Conservation (phyloP, 352 stramenopile genomes). For the Phytophthora sp. region DNA sequence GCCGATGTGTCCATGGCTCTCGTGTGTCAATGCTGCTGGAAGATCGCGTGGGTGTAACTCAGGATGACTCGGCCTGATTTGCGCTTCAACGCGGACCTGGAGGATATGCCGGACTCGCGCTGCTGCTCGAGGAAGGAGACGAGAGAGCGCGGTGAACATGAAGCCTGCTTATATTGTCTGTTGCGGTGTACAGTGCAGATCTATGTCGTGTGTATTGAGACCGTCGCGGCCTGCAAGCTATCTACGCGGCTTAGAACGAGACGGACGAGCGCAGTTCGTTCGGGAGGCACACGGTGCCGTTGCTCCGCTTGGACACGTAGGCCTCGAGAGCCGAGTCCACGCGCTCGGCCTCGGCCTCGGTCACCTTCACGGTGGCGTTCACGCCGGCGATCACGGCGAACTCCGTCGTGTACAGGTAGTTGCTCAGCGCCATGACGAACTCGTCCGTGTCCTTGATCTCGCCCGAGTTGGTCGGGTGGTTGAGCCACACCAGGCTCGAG, state of each 20-base stretch:
- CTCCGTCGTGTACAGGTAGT: conserved; percentile 67
- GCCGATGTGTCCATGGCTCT: too few relatives aligned
- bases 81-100: too few relatives aligned
- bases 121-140: too few relatives aligned
- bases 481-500: conserved; percentile 59
- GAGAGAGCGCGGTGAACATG: too few relatives aligned
- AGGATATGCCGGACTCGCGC: too few relatives aligned
- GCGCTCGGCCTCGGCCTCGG: conserved; percentile 51
- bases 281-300: conserved; percentile 23
- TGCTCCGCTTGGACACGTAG: conserved; percentile 37
- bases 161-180: conserved; percentile 28
- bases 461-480: conserved; percentile 57
- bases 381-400: conserved; percentile 45
- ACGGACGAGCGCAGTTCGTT: conserved; percentile 33
- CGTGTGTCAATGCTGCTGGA: too few relatives aligned
- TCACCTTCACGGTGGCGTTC: conserved; percentile 45
- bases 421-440: conserved; percentile 59
- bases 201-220: conserved; percentile 23
- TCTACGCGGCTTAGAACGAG: conserved; percentile 22
- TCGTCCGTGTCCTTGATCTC: conserved; percentile 59
- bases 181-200: conserved; percentile 6
- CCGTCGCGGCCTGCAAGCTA: conserved; percentile 5
- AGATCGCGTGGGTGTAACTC: too few relatives aligned
- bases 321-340: conserved; percentile 53
- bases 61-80: too few relatives aligned